Evolutionary conservation across 352 stramenopile species (phyloP).

Genomic region (Phytophthora megakarya): DNA sequence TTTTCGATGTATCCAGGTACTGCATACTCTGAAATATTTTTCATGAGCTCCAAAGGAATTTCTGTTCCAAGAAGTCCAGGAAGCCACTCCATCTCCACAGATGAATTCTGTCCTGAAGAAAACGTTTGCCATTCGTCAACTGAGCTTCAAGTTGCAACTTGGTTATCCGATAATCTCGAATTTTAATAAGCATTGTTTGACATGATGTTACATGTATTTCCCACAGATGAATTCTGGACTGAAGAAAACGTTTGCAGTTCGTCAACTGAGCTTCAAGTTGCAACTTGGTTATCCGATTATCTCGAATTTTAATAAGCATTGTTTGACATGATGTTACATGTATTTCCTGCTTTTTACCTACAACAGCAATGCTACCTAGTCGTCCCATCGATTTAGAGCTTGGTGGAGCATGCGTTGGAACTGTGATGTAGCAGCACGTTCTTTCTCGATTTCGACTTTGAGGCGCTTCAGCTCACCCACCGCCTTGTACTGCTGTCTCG

Average conservation of each 20-base stretch:
- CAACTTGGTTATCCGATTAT: too few species aligned
- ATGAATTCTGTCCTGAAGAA: too few species aligned
- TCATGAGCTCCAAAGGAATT: conserved; percentile 29
- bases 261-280: too few species aligned
- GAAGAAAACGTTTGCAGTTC: too few species aligned
- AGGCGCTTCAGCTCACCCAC: conserved; percentile 50
- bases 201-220: neutral
- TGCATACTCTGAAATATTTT: conserved; percentile 32
- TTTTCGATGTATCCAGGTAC: conserved; percentile 22
- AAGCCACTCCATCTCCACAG: conserved; percentile 21
- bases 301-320: too few species aligned
- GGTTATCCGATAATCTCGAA: too few species aligned
- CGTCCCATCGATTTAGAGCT: conserved; percentile 55
- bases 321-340: too few species aligned
- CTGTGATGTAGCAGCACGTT: conserved; percentile 46
- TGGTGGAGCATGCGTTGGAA: conserved; percentile 69
- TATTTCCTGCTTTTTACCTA: conserved; percentile 1
- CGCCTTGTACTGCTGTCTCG: conserved; percentile 31
- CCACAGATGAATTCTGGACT: too few species aligned
- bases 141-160: too few species aligned
- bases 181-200: too few species aligned
- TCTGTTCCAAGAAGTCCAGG: too few species aligned
- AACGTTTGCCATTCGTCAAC: too few species aligned
- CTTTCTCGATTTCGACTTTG: conserved; percentile 56
- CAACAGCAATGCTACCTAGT: conserved; percentile 18